Conservation (phyloP, 1,284 basidiomycete species). For the Fomitopsis betulina region DNA sequence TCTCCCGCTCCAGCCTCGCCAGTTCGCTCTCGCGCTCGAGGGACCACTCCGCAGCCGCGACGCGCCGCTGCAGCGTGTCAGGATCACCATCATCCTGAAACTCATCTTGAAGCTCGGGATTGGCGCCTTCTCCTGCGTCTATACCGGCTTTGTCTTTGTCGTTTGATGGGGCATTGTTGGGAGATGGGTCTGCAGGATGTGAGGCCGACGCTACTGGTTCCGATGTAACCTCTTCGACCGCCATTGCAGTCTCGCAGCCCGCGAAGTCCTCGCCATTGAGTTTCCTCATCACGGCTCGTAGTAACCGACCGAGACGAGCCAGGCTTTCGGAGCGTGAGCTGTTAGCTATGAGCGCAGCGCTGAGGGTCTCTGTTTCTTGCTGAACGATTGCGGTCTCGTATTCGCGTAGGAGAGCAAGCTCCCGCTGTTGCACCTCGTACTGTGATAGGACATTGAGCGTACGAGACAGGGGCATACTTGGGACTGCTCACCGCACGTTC, state of each 20-base stretch:
- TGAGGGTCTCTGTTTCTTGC: conserved; percentile 70
- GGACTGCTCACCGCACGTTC: conserved; percentile 75
- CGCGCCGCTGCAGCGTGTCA: conserved; percentile 14
- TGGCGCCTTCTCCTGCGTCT: conserved; percentile 13
- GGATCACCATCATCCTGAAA: conserved; percentile 20
- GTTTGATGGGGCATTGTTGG: background rate
- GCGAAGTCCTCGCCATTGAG: conserved; percentile 67
- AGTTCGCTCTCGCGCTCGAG: conserved; percentile 87
- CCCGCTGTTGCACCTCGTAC: conserved; percentile 93
- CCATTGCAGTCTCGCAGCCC: conserved; percentile 16
- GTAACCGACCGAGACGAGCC: conserved; percentile 64
- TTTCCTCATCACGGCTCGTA: conserved; percentile 72
- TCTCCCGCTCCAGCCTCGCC: conserved; percentile 80
- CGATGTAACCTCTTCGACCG: conserved; percentile 1
- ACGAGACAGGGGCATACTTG: conserved; percentile 6
- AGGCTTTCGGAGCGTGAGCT: conserved; percentile 70
- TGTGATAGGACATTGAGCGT: conserved; percentile 28
- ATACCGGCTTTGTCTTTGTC: background rate
- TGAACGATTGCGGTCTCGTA: conserved; percentile 84
- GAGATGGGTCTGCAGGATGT: conserved; percentile 3
- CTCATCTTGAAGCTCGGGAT: conserved; percentile 12
- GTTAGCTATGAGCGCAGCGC: conserved; percentile 54
- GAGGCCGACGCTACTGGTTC: conserved; percentile 3
- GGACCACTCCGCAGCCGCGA: conserved; percentile 59
- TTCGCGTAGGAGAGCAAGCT: conserved; percentile 86